Conservation (phyloP, 2,329 filamentous ascomycete genomes). For the Chrysosporium queenslandicum region DNA sequence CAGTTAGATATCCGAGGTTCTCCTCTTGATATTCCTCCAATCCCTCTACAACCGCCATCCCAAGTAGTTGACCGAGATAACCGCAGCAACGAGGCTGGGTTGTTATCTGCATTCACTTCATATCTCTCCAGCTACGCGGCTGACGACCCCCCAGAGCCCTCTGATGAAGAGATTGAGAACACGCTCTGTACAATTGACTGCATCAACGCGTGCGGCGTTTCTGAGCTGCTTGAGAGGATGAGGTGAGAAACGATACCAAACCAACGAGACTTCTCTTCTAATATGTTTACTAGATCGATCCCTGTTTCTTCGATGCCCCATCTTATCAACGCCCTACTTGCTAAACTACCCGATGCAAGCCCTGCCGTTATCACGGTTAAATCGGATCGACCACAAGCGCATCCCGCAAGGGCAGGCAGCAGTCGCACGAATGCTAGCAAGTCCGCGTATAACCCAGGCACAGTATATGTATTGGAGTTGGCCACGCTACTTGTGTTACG, state of each 20-base stretch:
- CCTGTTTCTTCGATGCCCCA: slow-evolving; percentile 49
- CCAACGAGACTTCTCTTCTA: slow-evolving; percentile 3
- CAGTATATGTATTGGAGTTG: slow-evolving; percentile 85
- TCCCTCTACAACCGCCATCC: slow-evolving; percentile 81
- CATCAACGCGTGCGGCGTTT: slow-evolving; percentile 77
- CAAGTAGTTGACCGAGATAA: slow-evolving; percentile 84
- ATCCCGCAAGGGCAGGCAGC: slow-evolving; percentile 49
- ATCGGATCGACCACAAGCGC: slow-evolving; percentile 60
- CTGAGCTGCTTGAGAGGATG: slow-evolving; percentile 72
- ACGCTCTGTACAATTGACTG: slow-evolving; percentile 92
- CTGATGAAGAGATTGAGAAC: slow-evolving; percentile 92
- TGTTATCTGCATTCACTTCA: slow-evolving; percentile 89
- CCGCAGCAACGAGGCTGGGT: slow-evolving; percentile 65
- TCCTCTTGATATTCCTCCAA: slow-evolving; percentile 61
- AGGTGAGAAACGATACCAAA: slow-evolving; percentile 45
- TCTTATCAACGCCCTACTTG: slow-evolving; percentile 63
- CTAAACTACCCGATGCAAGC: slow-evolving; percentile 73
- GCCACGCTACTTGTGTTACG: slow-evolving; percentile 71
- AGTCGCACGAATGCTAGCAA: slow-evolving; percentile 47
- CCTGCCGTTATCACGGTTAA: slow-evolving; percentile 81
- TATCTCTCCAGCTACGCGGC: slow-evolving; percentile 99
- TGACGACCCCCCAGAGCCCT: slow-evolving; percentile 93
- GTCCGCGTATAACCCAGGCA: slow-evolving; percentile 68
- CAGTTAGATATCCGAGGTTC: slow-evolving; percentile 62
- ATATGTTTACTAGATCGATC: slow-evolving; percentile 44